Evolutionary conservation across 176 grass and related monocot genomes (phyloP), one percentile per base, ranked within the genome.

Genomic region (Ensete glaucum): DNA sequence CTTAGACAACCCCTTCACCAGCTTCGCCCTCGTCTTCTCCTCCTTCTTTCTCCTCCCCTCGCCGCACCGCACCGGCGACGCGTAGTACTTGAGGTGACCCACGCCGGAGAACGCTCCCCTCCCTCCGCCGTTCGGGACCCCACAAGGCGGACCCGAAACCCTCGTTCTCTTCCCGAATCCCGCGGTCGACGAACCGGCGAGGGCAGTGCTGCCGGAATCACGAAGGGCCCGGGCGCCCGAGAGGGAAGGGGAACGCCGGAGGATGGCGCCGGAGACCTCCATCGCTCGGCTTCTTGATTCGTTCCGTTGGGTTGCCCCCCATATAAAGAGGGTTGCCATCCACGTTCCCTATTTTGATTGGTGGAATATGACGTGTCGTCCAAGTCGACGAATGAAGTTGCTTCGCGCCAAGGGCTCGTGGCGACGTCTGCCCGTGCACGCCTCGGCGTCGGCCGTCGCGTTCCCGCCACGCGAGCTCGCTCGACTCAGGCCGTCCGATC

Each of bases 21-120:
- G 70, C 76, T 82, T 86, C 29, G 62, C 58, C 73, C 77, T 80
- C 72, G 72, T 83, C 81, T 77, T 81, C 78, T 80, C 81, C 77
- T 79, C 75, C 71, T 77, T n/a, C 68, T 72, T 80, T 6, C 13
- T 72, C 48, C 23, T 69, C 17, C 67, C 48, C 2, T 48, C 17
- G 24, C 49, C 78, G 9, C 69, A 80, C 34, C 68, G 72, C 69
- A n/a, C 21, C 67, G 59, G 27, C 14, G 54, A 68, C 49, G 50
- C 71, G 62, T 85, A 82, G 76, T 86, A 79, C 55, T 57, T 69
- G 49, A 76, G 63, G 62, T 90, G 70, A 15, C 78, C 81, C 54
- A 64, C 69, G 48, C 84, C 82, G 25, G 64, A 72, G 26, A 91
- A 73, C 49, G 52, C 17, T 16, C 60, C 29, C 62, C 67, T 19